A percentile compares a stretch with the other conserved stretches of the same genome.
Conservation (phyloP, 2,329 filamentous ascomycete species). For the Trichoderma pleuroti region DNA sequence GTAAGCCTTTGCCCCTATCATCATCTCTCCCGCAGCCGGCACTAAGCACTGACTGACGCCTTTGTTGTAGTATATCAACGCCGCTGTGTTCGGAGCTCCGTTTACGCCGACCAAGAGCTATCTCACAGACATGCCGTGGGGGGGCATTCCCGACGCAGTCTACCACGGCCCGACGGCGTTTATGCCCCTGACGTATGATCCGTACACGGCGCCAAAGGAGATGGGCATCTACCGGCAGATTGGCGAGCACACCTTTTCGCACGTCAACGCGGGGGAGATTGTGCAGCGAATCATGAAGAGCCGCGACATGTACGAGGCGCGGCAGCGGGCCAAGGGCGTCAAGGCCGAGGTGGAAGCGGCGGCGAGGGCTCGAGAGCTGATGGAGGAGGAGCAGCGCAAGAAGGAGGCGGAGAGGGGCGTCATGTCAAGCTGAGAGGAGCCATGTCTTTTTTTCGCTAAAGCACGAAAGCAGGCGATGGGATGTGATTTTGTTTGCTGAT, state of each 20-base stretch:
- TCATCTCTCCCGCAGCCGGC: not conserved
- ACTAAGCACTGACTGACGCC: not conserved
- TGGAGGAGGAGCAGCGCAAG: slow-evolving; percentile 56
- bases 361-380: slow-evolving; percentile 56
- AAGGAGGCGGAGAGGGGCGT: slow-evolving; percentile 27
- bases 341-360: slow-evolving; percentile 76
- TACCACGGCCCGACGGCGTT: slow-evolving; percentile 97
- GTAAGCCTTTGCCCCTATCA: slow-evolving; percentile 45
- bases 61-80: slow-evolving; percentile 68
- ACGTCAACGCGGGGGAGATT: slow-evolving; percentile 90
- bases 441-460: not conserved
- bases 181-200: slow-evolving; percentile 75
- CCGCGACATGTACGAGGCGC: slow-evolving; percentile 81
- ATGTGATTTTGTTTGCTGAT: not conserved
- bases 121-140: slow-evolving; percentile 69
- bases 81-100: slow-evolving; percentile 84
- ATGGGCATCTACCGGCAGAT: slow-evolving; percentile 85
- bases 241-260: slow-evolving; percentile 70
- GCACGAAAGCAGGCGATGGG: not conserved
- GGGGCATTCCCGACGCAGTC: slow-evolving; percentile 71
- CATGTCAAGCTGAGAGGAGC: not conserved
- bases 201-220: slow-evolving; percentile 74
- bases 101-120: slow-evolving; percentile 81
- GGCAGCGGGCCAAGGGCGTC: slow-evolving; percentile 83
- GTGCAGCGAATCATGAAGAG: slow-evolving; percentile 87